A percentile compares a stretch with the other conserved stretches of the same genome.
Evolutionary conservation across 768 basidiomycete genomes (phyloP).

Genomic region (Infundibulicybe gibba): DNA sequence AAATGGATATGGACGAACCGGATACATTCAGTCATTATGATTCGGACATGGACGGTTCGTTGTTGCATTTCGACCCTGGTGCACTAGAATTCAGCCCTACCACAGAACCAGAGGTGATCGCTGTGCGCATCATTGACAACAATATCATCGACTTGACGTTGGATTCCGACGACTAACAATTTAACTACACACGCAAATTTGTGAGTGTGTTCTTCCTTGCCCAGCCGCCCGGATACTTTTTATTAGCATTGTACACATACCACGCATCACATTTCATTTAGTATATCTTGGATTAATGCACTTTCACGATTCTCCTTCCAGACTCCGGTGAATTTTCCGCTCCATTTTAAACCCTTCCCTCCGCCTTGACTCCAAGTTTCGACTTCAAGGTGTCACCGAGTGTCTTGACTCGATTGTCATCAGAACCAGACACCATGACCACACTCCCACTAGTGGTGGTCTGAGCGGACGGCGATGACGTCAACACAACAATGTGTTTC

Average conservation of each 20-base stretch:
- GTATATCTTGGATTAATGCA: slow-evolving; percentile 30
- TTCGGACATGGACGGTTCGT: no score
- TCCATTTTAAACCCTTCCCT: slow-evolving; percentile 74
- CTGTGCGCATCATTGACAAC: neutral
- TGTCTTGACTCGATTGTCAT: slow-evolving; percentile 56
- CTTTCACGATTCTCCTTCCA: slow-evolving; percentile 53
- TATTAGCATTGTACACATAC: no score
- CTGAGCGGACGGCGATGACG: slow-evolving; percentile 62
- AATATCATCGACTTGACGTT: no score
- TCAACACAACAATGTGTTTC: slow-evolving; percentile 48
- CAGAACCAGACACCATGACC: slow-evolving; percentile 57
- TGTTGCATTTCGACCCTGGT: no score
- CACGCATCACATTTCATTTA: slow-evolving; percentile 21
- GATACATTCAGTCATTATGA: slow-evolving; percentile 18
- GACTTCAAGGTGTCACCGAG: slow-evolving; percentile 54
- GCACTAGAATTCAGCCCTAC: neutral
- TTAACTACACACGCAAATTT: no score
- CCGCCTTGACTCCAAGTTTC: slow-evolving; percentile 66
- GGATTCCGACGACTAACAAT: slow-evolving; percentile 6
- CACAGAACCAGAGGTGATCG: slow-evolving; percentile 1
- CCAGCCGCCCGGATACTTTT: no score
- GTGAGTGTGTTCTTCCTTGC: no score
- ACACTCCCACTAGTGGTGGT: slow-evolving; percentile 44
- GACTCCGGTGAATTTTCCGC: slow-evolving; percentile 66
- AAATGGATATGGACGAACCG: slow-evolving; percentile 43